Evolutionary conservation across 805 yeast species (phyloP).

Genomic region (Pichia paraexigua): DNA sequence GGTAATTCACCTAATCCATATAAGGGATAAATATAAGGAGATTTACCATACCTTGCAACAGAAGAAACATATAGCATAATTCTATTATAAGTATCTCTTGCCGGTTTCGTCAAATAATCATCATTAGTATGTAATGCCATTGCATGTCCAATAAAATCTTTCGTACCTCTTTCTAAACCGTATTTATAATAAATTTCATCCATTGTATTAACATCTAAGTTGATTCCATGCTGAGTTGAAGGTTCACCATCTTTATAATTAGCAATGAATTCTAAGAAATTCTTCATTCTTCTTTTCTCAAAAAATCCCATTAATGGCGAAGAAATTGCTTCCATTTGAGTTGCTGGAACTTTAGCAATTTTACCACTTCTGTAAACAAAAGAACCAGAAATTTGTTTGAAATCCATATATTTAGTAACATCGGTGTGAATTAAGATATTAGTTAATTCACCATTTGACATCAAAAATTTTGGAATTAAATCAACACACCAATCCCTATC

Average conservation of each 20-base stretch:
- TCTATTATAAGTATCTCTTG: constrained; percentile 85
- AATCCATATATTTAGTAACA: constrained; percentile 91
- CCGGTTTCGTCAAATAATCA: constrained; percentile 79
- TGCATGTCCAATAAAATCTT: constrained; percentile 96
- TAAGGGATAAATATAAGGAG: constrained; percentile 92
- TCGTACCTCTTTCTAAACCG: constrained; percentile 87
- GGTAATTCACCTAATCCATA: constrained; percentile 97
- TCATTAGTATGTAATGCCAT: constrained; percentile 97
- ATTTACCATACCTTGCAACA: constrained; percentile 90
- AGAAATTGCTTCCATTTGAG: constrained; percentile 81
- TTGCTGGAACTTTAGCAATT: constrained; percentile 92
- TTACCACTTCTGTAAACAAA: constrained; percentile 86
- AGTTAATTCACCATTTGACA: constrained; percentile 97
- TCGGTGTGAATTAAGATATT: constrained; percentile 92
- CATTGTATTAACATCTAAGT: constrained; percentile 84
- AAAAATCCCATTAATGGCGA: constrained; percentile 93
- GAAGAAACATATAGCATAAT: constrained; percentile 79
- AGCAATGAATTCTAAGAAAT: constrained; percentile 81
- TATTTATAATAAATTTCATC: constrained; percentile 82
- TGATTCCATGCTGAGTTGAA: constrained; percentile 77
- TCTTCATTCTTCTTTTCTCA: constrained; percentile 92
- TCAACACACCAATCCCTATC: constrained; percentile 98
- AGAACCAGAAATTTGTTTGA: constrained; percentile 93
- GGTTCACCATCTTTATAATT: constrained; percentile 70
- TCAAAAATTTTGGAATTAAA: constrained; percentile 89